phyloP scores from a whole-genome alignment of 164 flowering plant genomes.

The Magnolia officinalis region DNA sequence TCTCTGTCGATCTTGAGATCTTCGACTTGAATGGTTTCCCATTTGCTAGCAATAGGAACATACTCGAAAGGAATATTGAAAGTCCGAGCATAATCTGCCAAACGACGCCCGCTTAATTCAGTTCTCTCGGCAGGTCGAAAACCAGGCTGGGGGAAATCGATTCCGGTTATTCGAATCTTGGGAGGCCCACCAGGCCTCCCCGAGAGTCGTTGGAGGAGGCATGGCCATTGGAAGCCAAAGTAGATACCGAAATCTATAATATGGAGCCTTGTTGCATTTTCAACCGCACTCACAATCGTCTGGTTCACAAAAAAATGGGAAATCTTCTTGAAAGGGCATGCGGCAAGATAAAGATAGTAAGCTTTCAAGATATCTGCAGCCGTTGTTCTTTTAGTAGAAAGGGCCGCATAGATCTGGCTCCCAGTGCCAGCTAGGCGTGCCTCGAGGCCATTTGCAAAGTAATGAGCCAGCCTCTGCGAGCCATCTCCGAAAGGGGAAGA shows the following conservation, averaged over 20 bases:
- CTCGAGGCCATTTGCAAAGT: slow-evolving; percentile 78
- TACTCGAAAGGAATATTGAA: slow-evolving; percentile 78
- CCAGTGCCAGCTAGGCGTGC: slow-evolving; percentile 89
- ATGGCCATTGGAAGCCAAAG: slow-evolving; percentile 94
- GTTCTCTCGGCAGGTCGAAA: slow-evolving; percentile 75
- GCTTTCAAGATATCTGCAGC: slow-evolving; percentile 75
- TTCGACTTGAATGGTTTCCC: slow-evolving; percentile 67
- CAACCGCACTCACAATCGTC: slow-evolving; percentile 35
- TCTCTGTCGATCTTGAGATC: slow-evolving; percentile 64
- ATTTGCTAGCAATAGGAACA: slow-evolving; percentile 64
- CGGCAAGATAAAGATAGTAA: slow-evolving; percentile 56
- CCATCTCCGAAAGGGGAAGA: slow-evolving; percentile 85
- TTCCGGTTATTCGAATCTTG: slow-evolving; percentile 71
- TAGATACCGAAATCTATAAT: slow-evolving; percentile 82
- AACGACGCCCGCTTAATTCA: slow-evolving; percentile 74
- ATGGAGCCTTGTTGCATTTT: slow-evolving; percentile 48
- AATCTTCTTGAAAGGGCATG: slow-evolving; percentile 75
- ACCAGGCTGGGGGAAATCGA: slow-evolving; percentile 87
- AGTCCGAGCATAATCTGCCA: slow-evolving; percentile 57
- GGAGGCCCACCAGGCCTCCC: slow-evolving; percentile 69
- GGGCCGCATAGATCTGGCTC: slow-evolving; percentile 61
- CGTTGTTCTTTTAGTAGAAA: slow-evolving; percentile 45
- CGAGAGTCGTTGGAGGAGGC: slow-evolving; percentile 59
- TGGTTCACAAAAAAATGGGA: slow-evolving; percentile 55
- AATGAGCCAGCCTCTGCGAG: slow-evolving; percentile 65